Percentiles rank a stretch among this genome's conserved stretches.
phyloP scores from a whole-genome alignment of 768 basidiomycete genomes.

The Amanita molliuscula region DNA sequence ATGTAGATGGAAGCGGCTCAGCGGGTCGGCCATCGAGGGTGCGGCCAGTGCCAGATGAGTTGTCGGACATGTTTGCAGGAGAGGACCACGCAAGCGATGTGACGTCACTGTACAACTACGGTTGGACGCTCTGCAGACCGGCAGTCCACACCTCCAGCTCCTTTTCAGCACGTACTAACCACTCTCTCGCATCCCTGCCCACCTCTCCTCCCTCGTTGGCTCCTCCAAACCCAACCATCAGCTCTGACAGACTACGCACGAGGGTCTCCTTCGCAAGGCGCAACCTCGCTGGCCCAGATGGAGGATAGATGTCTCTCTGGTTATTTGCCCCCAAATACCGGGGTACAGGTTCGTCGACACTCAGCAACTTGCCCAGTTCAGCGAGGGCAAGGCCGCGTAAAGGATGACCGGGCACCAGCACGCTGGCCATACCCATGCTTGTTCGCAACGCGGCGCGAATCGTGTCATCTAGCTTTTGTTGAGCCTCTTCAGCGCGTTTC shows the following conservation, averaged over 20 bases:
- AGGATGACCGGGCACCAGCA: conserved; percentile 64
- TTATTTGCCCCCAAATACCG: conserved; percentile 9
- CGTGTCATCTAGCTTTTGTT: conserved; percentile 50
- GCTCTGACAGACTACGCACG: conserved; percentile 46
- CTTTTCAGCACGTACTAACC: conserved; percentile 52
- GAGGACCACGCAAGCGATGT: not conserved
- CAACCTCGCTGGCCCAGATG: conserved; percentile 54
- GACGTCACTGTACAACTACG: too few relatives aligned
- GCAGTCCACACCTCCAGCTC: conserved; percentile 65
- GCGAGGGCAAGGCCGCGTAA: conserved; percentile 63
- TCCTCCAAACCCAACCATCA: conserved; percentile 62
- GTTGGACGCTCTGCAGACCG: conserved; percentile 33
- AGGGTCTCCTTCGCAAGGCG: conserved; percentile 57
- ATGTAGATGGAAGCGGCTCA: conserved; percentile 38
- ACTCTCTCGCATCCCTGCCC: conserved; percentile 50
- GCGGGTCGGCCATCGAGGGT: conserved; percentile 37
- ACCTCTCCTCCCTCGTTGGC: conserved; percentile 63
- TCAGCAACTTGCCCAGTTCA: conserved; percentile 74
- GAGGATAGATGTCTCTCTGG: conserved; percentile 37
- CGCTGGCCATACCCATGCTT: conserved; percentile 37
- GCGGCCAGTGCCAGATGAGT: conserved; percentile 23
- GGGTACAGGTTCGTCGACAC: conserved; percentile 63
- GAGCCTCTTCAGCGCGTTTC: conserved; percentile 18
- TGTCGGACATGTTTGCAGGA: conserved; percentile 20
- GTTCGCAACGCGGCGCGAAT: conserved; percentile 48